These are phyloP conservation scores for Fusarium phyllophilum DNA, from an alignment of 2,329 filamentous ascomycete species.

Conservation along the genomic window DNA sequence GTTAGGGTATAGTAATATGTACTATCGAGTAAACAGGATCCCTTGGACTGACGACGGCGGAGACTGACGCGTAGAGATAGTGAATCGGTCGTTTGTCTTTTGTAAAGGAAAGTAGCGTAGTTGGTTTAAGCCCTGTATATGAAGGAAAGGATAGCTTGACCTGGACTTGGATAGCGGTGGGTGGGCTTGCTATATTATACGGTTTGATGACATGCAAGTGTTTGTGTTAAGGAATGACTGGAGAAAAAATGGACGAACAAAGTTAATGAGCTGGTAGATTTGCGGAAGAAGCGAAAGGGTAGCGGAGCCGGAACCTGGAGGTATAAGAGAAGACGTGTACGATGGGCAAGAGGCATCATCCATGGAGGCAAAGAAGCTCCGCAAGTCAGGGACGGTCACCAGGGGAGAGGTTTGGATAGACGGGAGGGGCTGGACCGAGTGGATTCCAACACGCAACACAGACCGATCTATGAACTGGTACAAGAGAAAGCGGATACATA, in stretches of 20 bases:
- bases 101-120: constrained; percentile 41
- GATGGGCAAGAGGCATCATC: constrained; percentile 44
- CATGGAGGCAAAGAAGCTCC: constrained; percentile 41
- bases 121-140: constrained; percentile 34
- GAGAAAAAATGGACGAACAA: constrained; percentile 35
- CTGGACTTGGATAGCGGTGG: constrained; percentile 21
- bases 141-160: constrained; percentile 29
- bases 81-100: constrained; percentile 23
- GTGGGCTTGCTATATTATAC: constrained; percentile 40
- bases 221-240: constrained; percentile 45
- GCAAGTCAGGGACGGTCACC: constrained; percentile 41
- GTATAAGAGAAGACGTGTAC: constrained; percentile 47
- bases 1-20: constrained; percentile 36
- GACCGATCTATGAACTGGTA: constrained; percentile 45
- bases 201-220: constrained; percentile 33
- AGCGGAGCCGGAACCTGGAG: constrained; percentile 45
- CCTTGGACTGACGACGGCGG: constrained; percentile 25
- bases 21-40: constrained; percentile 33
- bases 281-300: constrained; percentile 40
- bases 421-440: constrained; percentile 44
- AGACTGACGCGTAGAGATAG: constrained; percentile 25
- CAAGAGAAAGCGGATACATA: constrained; percentile 30
- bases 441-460: constrained; percentile 40
- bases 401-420: constrained; percentile 42
- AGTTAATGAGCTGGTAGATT: constrained; percentile 40